A percentile compares a stretch with the other conserved stretches of the same genome.
Evolutionary conservation across 495 filamentous ascomycete genomes (phyloP).

Genomic region (Cryomyces minteri): DNA sequence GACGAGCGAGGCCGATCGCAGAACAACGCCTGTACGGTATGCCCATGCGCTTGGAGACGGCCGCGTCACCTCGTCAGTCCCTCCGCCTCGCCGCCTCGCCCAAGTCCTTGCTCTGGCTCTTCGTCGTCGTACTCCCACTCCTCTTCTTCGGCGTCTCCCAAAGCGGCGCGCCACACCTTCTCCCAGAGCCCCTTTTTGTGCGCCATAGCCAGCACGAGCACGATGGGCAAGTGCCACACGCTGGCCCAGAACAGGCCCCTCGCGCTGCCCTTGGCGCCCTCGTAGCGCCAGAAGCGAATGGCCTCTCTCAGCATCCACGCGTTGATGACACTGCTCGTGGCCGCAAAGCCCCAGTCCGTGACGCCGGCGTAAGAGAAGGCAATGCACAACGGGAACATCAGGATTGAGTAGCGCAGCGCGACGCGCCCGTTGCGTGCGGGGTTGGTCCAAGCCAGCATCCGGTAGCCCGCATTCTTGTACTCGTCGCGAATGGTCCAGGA

Average conservation of each 20-base stretch:
- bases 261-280: conserved; percentile 65
- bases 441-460: conserved; percentile 84
- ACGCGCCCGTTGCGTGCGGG: conserved; percentile 69
- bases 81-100: too few relatives aligned
- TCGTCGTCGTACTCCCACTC: conserved; percentile 26
- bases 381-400: conserved; percentile 75
- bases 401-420: conserved; percentile 67
- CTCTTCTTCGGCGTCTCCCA: conserved; percentile 32
- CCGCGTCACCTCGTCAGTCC: too few relatives aligned
- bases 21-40: too few relatives aligned
- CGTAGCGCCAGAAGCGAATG: conserved; percentile 58
- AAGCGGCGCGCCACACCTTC: conserved; percentile 52
- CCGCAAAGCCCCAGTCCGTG: conserved; percentile 74
- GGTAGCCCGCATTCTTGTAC: conserved; percentile 71
- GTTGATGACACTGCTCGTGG: conserved; percentile 67
- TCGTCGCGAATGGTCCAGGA: conserved; percentile 78
- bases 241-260: conserved; percentile 89
- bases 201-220: conserved; percentile 77
- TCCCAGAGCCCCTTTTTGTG: conserved; percentile 94
- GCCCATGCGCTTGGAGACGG: too few relatives aligned
- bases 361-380: conserved; percentile 65
- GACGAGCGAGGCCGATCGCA: too few relatives aligned
- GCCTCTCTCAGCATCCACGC: conserved; percentile 73
- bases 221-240: conserved; percentile 86
- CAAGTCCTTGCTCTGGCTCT: not conserved